Base-by-base conservation (phyloP, 768 basidiomycete species). In the Cantharellus anzutake region DNA sequence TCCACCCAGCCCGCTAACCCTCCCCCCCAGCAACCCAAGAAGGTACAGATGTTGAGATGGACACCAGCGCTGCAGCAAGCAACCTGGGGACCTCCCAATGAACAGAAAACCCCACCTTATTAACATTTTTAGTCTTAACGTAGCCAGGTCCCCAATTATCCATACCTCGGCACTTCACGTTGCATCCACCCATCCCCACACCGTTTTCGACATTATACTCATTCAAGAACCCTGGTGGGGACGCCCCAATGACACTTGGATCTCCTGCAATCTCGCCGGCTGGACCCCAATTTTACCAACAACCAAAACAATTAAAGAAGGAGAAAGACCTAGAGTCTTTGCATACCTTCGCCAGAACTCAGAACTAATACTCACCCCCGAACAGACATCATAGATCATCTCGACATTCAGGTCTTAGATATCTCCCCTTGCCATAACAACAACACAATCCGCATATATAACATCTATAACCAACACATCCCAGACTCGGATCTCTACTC, bases 211-310 rank as follows among this genome's bases (percentile, higher is more conserved):
- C 34, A 58, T 58, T n/a, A 51, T 58, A 58, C 40, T 58, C 35
- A 41, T 58, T 7, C 57, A 58, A 35, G 57, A 58, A 35, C 57
- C 57, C 7, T 58, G 57, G 57, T 58, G 35, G 35, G 57, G 57
- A 14, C 7, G 11, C 34, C 11, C 11, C 11, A 41, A 41, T 14
- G 39, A 41, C n/a, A 41, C n/a, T 51, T 35, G 35, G 11, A 41
- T 20, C 7, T 14, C 11, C 16, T 20, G 14, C 7, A 51, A n/a
- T 11, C 7, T 14, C 5, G n/a, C 58, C 7, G 53, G 41, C 5
- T 60, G 60, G 60, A 37, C 57, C 16, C 57, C 59, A 5, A 59
- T 60, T 7, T 56, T 60, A n/a, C 60, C 60, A 16, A 16, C 38
- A 5, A 39, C 42, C 20, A 29, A 29, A 29, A 37, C 57, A 3